Evolutionary conservation across 441 rosid genomes (phyloP).

Genomic region (Manihot esculenta): DNA sequence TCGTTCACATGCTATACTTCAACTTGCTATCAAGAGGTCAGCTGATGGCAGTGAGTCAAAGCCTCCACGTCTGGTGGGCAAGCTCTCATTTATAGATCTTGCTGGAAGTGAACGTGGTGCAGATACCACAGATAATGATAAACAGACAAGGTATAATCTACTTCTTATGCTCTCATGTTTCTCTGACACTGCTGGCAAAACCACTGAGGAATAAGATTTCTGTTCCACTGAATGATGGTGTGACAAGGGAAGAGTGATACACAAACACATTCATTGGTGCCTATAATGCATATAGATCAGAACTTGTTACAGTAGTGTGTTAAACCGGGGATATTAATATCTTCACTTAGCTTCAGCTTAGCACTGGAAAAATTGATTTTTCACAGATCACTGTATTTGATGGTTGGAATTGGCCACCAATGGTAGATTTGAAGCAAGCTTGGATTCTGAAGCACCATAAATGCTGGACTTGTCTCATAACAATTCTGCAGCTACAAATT

Average conservation of each 20-base stretch:
- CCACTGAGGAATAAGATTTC: slow-evolving; percentile 9
- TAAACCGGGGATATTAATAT: background rate
- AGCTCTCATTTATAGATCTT: slow-evolving; percentile 97
- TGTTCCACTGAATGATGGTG: too few species aligned
- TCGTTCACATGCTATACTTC: slow-evolving; percentile 99
- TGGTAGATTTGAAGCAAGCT: background rate
- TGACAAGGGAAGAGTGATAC: too few species aligned
- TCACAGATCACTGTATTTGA: background rate
- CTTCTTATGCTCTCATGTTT: slow-evolving; percentile 5
- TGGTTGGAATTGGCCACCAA: background rate
- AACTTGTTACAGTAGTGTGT: background rate
- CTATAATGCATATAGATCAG: background rate
- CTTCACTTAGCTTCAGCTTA: slow-evolving; percentile 2
- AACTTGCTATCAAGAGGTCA: slow-evolving; percentile 88
- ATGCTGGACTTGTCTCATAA: background rate
- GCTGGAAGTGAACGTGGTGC: slow-evolving; percentile 99
- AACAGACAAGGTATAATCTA: slow-evolving; percentile 72
- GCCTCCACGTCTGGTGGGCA: slow-evolving; percentile 89
- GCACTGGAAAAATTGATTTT: background rate
- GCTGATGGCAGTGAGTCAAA: slow-evolving; percentile 72
- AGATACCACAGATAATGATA: slow-evolving; percentile 99
- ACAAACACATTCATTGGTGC: background rate
- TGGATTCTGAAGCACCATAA: background rate
- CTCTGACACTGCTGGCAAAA: background rate
- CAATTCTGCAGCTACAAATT: background rate